Conservation (phyloP, 306 rosid species). For the Citrullus mucosospermus region DNA sequence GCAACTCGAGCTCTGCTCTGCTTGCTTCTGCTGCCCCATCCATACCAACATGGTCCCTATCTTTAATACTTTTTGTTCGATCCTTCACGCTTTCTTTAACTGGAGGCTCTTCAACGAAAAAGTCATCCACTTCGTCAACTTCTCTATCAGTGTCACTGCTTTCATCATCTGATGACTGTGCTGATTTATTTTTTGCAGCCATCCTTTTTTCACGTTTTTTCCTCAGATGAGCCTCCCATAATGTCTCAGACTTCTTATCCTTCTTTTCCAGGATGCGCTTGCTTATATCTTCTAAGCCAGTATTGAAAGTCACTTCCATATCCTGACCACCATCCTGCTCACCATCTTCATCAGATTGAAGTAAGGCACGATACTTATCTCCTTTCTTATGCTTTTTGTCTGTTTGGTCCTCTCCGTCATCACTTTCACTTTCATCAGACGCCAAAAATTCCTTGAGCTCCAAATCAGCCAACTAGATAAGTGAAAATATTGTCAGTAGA, state of each 20-base stretch:
- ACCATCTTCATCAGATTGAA: conserved; percentile 48
- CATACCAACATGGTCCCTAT: conserved; percentile 18
- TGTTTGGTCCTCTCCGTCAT: conserved; percentile 24
- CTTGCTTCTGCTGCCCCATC: conserved; percentile 42
- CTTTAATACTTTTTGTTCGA: conserved; percentile 12
- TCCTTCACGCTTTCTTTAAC: conserved; percentile 35
- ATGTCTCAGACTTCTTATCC: conserved; percentile 61
- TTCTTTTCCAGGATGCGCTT: conserved; percentile 71
- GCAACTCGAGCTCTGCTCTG: conserved; percentile 79
- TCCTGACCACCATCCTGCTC: conserved; percentile 41
- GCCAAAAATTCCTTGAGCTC: conserved; percentile 64
- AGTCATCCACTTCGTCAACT: conserved; percentile 55
- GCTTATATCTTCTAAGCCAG: conserved; percentile 80
- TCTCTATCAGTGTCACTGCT: conserved; percentile 42
- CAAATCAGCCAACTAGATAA: conserved; percentile 48
- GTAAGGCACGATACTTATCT: conserved; percentile 47
- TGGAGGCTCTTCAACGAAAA: conserved; percentile 63
- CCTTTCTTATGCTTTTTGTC: conserved; percentile 33
- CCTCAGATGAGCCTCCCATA: conserved; percentile 66
- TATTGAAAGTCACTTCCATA: conserved; percentile 91
- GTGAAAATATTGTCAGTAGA: not conserved
- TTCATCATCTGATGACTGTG: conserved; percentile 55
- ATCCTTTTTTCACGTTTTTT: conserved; percentile 59
- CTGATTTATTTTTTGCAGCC: conserved; percentile 46
- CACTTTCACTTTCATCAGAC: conserved; percentile 64